Conservation (phyloP, 2,329 filamentous ascomycete species). For the Colletotrichum abscissum region DNA sequence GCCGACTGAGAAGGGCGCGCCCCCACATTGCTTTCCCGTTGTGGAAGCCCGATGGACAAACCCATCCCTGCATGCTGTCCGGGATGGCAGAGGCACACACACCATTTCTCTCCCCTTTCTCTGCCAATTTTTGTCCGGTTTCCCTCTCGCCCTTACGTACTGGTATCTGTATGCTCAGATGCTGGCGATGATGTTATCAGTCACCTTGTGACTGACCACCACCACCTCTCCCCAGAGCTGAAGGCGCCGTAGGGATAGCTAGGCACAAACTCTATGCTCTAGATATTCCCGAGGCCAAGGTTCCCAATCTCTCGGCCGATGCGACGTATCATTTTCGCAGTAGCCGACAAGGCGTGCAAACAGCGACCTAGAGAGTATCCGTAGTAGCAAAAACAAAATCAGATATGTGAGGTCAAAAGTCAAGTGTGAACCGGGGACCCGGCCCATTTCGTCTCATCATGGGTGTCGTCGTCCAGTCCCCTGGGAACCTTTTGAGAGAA, state of each 20-base stretch:
- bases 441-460: slow-evolving; percentile 27
- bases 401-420: background rate
- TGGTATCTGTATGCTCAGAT: background rate
- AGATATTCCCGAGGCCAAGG: background rate
- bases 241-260: background rate
- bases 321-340: slow-evolving; percentile 14
- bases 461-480: slow-evolving; percentile 2
- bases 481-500: background rate
- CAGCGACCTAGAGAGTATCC: background rate
- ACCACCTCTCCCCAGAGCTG: background rate
- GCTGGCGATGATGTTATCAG: background rate
- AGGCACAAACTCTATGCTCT: slow-evolving; percentile 18
- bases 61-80: background rate
- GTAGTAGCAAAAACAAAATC: background rate
- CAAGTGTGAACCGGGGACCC: slow-evolving; percentile 8
- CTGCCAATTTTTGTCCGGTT: background rate
- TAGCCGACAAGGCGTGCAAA: slow-evolving; percentile 13
- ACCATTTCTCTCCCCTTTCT: background rate
- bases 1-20: background rate
- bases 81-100: background rate
- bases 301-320: slow-evolving; percentile 7
- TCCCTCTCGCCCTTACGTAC: background rate
- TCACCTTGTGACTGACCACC: background rate
- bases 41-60: background rate
- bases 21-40: background rate